Evolutionary conservation across 257 asterid genomes (phyloP).

Genomic region (Solanum pimpinellifolium): DNA sequence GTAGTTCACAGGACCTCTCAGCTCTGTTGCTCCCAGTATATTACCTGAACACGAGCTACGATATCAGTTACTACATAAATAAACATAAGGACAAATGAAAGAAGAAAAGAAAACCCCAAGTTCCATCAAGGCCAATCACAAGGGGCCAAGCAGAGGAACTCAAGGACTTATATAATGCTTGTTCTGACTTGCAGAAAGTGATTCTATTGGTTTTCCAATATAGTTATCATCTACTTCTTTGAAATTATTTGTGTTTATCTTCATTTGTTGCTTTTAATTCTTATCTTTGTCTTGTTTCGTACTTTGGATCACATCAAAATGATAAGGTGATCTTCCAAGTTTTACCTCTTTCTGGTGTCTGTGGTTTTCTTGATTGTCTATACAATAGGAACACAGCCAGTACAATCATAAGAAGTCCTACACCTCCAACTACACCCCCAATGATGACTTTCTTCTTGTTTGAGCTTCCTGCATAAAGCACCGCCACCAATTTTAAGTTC

Average conservation of each 20-base stretch:
- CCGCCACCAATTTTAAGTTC: background rate
- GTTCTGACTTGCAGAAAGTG: background rate
- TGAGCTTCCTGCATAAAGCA: constrained; percentile 40
- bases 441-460: constrained; percentile 40
- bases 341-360: constrained; percentile 30
- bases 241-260: background rate
- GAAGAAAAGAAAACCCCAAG: background rate
- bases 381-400: constrained; percentile 33
- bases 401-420: constrained; percentile 34
- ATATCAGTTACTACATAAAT: background rate
- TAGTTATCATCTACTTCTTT: background rate
- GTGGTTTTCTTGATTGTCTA: constrained; percentile 30
- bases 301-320: background rate
- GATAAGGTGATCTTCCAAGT: background rate
- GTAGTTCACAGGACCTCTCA: constrained; percentile 65
- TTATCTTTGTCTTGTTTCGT: background rate
- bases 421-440: constrained; percentile 71
- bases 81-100: background rate
- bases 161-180: background rate
- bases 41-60: constrained; percentile 14
- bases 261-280: background rate
- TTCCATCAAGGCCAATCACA: background rate
- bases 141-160: background rate
- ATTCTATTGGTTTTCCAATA: background rate
- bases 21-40: constrained; percentile 57